These are phyloP conservation scores for Pyrenophora seminiperda DNA, from an alignment of 2,329 filamentous ascomycete species.

Conservation along the genomic window DNA sequence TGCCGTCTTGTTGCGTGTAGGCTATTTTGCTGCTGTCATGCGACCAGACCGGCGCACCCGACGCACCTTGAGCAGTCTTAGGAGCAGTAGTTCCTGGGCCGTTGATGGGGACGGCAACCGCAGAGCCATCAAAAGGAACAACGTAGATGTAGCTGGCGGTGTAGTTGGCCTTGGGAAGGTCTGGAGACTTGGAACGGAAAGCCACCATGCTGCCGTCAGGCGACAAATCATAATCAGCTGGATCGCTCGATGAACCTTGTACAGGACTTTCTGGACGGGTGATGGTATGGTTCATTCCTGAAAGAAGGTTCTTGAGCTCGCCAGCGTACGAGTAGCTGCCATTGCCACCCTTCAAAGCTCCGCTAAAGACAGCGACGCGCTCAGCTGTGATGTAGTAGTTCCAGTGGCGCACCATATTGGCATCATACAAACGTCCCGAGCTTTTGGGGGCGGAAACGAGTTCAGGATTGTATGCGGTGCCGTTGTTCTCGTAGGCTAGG, in stretches of 20 bases:
- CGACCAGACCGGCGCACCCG: slow-evolving; percentile 71
- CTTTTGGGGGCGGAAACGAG: slow-evolving; percentile 64
- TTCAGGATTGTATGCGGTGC: slow-evolving; percentile 70
- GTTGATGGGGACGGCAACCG: slow-evolving; percentile 39
- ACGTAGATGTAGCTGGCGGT: slow-evolving; percentile 85
- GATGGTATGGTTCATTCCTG: slow-evolving; percentile 61
- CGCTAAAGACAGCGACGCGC: slow-evolving; percentile 75
- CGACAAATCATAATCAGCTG: slow-evolving; percentile 77
- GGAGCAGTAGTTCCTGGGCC: slow-evolving; percentile 40
- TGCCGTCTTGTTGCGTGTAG: slow-evolving; percentile 74
- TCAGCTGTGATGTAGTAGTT: slow-evolving; percentile 73
- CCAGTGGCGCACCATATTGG: slow-evolving; percentile 82
- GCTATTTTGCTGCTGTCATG: slow-evolving; percentile 72
- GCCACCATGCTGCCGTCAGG: slow-evolving; percentile 63
- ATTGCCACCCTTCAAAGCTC: slow-evolving; percentile 57
- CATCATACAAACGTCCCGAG: slow-evolving; percentile 72
- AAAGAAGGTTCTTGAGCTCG: slow-evolving; percentile 57
- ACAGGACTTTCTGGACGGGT: slow-evolving; percentile 69
- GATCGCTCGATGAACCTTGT: slow-evolving; percentile 72
- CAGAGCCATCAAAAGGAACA: slow-evolving; percentile 68
- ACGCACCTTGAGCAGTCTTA: slow-evolving; percentile 64
- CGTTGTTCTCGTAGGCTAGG: slow-evolving; percentile 66
- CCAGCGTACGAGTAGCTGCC: slow-evolving; percentile 37
- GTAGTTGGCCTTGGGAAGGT: slow-evolving; percentile 71
- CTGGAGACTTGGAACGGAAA: slow-evolving; percentile 78